Conservation (phyloP, 78 protist species). For the Cyanophora paradoxa region DNA sequence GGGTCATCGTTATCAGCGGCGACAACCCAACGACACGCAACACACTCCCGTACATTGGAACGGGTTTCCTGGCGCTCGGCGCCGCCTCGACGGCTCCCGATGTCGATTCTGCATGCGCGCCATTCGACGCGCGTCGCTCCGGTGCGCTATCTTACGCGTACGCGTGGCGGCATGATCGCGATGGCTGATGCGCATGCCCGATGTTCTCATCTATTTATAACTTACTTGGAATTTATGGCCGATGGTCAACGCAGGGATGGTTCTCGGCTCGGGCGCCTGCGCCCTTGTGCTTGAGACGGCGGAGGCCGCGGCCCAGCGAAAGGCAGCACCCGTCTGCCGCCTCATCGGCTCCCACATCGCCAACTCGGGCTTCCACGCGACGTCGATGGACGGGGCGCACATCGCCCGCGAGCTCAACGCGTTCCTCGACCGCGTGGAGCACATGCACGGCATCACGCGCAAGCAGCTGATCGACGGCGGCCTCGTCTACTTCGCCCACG, state of each 20-base stretch:
- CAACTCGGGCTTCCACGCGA: background rate
- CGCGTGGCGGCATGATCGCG: background rate
- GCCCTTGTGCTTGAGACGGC: background rate
- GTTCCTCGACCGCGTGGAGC: too few relatives aligned
- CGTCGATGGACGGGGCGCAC: too few relatives aligned
- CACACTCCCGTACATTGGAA: background rate
- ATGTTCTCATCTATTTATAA: too few relatives aligned
- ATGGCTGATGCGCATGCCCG: too few relatives aligned
- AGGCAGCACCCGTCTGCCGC: background rate
- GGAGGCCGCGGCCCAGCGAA: too few relatives aligned
- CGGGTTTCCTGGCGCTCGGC: slow-evolving; percentile 15
- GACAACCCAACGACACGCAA: background rate
- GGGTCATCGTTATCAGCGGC: slow-evolving; percentile 4
- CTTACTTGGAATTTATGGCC: too few relatives aligned
- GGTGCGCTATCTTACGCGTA: background rate
- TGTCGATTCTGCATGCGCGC: background rate
- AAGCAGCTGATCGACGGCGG: too few relatives aligned
- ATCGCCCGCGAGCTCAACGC: too few relatives aligned
- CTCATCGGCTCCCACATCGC: background rate
- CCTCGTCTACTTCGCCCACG: too few relatives aligned
- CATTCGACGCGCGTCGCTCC: background rate
- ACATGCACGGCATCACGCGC: too few relatives aligned
- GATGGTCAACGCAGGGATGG: too few relatives aligned
- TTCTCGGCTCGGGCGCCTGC: background rate
- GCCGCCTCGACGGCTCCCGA: background rate